phyloP scores from a whole-genome alignment of 176 grass and related monocot genomes.

The Musa acuminata region DNA sequence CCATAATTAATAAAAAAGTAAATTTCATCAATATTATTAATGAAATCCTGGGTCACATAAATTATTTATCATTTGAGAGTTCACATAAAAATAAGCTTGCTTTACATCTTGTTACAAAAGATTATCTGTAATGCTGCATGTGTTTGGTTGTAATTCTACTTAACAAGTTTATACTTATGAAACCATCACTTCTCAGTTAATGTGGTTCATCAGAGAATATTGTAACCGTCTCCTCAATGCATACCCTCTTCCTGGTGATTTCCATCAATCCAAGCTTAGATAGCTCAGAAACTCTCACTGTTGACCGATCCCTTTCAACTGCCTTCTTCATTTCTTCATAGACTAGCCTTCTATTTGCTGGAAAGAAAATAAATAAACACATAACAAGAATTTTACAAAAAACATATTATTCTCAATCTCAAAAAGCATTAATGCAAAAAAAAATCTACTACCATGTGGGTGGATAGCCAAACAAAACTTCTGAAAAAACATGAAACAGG shows the following conservation, averaged over 20 bases:
- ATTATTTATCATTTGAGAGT: no score
- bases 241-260: slow-evolving; percentile 95
- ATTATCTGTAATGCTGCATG: background rate
- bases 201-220: background rate
- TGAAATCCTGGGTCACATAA: no score
- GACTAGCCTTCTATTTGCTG: slow-evolving; percentile 75
- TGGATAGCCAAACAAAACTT: no score
- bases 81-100: no score
- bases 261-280: slow-evolving; percentile 93
- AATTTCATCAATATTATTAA: no score
- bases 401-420: background rate
- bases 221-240: slow-evolving; percentile 1
- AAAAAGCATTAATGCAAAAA: background rate
- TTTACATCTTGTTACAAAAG: background rate
- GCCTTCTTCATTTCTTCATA: slow-evolving; percentile 89
- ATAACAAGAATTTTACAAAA: background rate
- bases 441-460: background rate
- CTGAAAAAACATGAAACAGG: no score
- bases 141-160: background rate
- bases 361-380: slow-evolving; percentile 18
- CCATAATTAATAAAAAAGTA: background rate
- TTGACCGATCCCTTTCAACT: slow-evolving; percentile 78
- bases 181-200: background rate
- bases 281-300: slow-evolving; percentile 73
- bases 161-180: background rate